These are phyloP conservation scores for Kingdonia uniflora DNA, from an alignment of 164 flowering plant species.

Conservation along the genomic window DNA sequence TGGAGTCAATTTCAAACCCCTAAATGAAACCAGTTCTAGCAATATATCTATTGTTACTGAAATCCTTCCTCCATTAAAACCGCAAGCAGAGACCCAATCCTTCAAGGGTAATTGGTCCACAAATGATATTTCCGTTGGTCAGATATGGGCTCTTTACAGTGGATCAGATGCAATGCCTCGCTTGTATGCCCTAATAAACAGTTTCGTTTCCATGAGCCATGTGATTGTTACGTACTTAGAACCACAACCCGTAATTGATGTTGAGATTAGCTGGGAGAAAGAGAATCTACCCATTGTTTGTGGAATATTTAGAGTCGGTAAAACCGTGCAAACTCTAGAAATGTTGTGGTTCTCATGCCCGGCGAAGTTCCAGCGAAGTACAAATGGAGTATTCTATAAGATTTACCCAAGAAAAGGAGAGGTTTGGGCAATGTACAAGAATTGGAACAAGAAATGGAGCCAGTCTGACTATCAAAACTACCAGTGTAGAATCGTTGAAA, in stretches of 20 bases:
- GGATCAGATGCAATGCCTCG: constrained; percentile 39
- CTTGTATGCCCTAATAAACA: constrained; percentile 20
- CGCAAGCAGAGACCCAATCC: constrained; percentile 1
- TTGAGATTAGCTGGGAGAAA: constrained; percentile 21
- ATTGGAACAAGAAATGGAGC: constrained; percentile 38
- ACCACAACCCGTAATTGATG: constrained; percentile 20
- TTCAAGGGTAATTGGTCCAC: constrained; percentile 13
- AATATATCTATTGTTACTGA: background rate
- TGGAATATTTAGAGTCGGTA: constrained; percentile 24
- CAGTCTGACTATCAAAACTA: constrained; percentile 12
- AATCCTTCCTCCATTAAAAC: background rate
- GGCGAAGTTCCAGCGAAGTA: constrained; percentile 20
- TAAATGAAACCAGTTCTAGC: background rate
- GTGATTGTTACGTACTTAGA: constrained; percentile 32
- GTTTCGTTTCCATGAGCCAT: constrained; percentile 21
- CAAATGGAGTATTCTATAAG: constrained; percentile 14
- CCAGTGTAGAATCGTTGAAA: constrained; percentile 26
- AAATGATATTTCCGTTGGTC: constrained; percentile 23
- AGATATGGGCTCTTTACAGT: constrained; percentile 38
- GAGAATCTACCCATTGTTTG: constrained; percentile 27
- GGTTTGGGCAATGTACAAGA: constrained; percentile 43
- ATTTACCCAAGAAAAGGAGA: constrained; percentile 44
- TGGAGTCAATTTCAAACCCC: background rate
- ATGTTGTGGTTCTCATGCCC: constrained; percentile 25
- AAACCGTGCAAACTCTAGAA: constrained; percentile 11